These are phyloP conservation scores for Triticum urartu DNA, from an alignment of 176 grass and related monocot species.

Conservation along the genomic window DNA sequence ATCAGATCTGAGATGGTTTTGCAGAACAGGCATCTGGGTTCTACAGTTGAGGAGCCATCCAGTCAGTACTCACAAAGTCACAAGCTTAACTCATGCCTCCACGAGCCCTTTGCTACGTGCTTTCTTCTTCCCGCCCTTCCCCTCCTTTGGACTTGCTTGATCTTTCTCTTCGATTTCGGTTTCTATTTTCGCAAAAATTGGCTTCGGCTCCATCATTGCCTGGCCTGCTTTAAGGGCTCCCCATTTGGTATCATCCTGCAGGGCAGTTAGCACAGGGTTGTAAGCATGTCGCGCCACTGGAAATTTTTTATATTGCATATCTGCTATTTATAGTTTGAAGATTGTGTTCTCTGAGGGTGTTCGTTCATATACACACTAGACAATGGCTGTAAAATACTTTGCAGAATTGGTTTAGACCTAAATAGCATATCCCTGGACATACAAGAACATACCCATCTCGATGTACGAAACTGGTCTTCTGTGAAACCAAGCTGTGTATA, in stretches of 20 bases:
- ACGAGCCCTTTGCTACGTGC: slow-evolving; percentile 58
- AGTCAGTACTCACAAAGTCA: background rate
- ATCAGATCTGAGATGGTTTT: background rate
- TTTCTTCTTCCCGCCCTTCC: slow-evolving; percentile 64
- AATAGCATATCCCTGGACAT: slow-evolving; percentile 12
- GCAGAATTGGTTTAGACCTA: background rate
- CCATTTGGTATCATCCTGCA: slow-evolving; percentile 84
- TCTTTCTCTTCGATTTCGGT: slow-evolving; percentile 33
- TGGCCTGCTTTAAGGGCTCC: slow-evolving; percentile 76
- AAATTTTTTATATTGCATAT: background rate
- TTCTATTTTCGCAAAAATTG: slow-evolving; percentile 80
- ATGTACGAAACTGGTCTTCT: slow-evolving; percentile 62
- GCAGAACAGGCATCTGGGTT: background rate
- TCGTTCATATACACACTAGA: background rate
- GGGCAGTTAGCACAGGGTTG: slow-evolving; percentile 8
- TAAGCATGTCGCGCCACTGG: background rate
- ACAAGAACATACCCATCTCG: slow-evolving; percentile 74
- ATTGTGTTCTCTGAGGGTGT: background rate
- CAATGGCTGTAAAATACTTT: background rate
- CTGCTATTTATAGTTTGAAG: background rate
- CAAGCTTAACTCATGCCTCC: slow-evolving; percentile 48
- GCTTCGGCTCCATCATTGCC: slow-evolving; percentile 73
- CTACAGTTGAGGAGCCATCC: background rate
- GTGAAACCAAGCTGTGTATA: slow-evolving; percentile 87
- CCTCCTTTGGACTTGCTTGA: slow-evolving; percentile 43